Base-by-base conservation (phyloP, 345 rosid genomes). In the Abelmoschus esculentus region DNA sequence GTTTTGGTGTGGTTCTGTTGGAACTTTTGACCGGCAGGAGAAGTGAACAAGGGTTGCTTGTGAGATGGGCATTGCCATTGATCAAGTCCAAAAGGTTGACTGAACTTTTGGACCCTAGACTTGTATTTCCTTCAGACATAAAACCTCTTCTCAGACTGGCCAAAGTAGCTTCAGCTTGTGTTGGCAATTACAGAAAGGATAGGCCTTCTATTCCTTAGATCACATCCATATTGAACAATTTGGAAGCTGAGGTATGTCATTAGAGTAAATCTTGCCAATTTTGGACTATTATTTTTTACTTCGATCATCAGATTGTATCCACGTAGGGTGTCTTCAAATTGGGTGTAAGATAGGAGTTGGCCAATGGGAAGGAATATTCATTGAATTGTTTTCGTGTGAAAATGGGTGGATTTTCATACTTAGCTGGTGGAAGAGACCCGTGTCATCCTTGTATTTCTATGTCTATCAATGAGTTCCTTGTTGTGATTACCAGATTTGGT, bases 91-190 rank as follows among this genome's bases (percentile, higher is more conserved):
- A 69, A 82, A 85, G 77, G 64, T 74, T 89, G 5, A 66, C 74
- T 44, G 97, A 89, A 75, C 52, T 89, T 69, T 72, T 92, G 40
- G 98, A 92, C 72, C 83, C 82, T 0, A 83, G 92, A 34, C 73
- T 90, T 0, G 81, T 53, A 26, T 75, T 83, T 67, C 85, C 89
- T 14, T 73, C 72, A 26, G 87, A 90, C 47, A 13, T 72, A 36
- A 86, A 78, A 42, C 72, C 86, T 67, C 67, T 90, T 61, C 81
- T 80, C 12, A 86, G 98, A 79, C 60, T 90, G 71, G 91, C 87
- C 0, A 90, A 86, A 40, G 97, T 93, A 55, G 96, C 98, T 67
- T 75, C 77, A n/a, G 90, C 93, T 55, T 93, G 98, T 69, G 93
- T 87, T 10, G 80, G 83, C 9, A 93, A 93, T 66, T 85, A 88